Evolutionary conservation across 2,329 filamentous ascomycete genomes (phyloP).

Genomic region (Hawksworthiomyces lignivorus): DNA sequence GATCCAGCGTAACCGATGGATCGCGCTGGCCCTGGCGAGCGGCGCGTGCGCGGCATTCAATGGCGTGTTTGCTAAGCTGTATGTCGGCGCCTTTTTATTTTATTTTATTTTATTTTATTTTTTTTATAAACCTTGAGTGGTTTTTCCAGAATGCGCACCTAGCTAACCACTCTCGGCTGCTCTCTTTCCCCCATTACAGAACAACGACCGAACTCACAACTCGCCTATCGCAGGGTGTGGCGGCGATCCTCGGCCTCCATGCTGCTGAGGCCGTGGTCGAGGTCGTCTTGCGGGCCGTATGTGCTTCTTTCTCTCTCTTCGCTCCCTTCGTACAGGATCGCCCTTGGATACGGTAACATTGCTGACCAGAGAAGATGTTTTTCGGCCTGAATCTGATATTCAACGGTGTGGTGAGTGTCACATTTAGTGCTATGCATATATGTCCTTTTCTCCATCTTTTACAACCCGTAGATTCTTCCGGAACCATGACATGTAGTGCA

Average conservation of each 20-base stretch:
- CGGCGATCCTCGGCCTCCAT: constrained; percentile 35
- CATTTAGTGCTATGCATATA: too few relatives aligned
- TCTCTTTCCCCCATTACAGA: constrained; percentile 22
- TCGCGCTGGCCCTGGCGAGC: constrained; percentile 63
- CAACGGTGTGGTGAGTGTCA: constrained; percentile 61
- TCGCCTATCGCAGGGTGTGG: constrained; percentile 37
- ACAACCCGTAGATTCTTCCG: too few relatives aligned
- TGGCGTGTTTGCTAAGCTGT: constrained; percentile 78
- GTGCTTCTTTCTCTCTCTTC: constrained; percentile 22
- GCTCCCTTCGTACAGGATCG: too few relatives aligned
- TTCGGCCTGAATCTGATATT: constrained; percentile 68
- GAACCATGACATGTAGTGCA: too few relatives aligned
- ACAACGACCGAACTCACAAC: constrained; percentile 50
- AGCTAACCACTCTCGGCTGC: not conserved
- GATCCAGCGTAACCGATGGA: constrained; percentile 42
- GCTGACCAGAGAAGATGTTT: too few relatives aligned
- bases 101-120: not conserved
- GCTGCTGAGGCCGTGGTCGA: constrained; percentile 37
- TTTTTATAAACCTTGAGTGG: too few relatives aligned
- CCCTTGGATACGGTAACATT: too few relatives aligned
- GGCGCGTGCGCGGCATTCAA: constrained; percentile 75
- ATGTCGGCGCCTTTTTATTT: constrained; percentile 31
- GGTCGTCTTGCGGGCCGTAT: constrained; percentile 39
- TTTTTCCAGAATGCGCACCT: too few relatives aligned
- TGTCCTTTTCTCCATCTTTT: not conserved